A percentile compares a stretch with the other conserved stretches of the same genome.
phyloP scores from a whole-genome alignment of 2,329 filamentous ascomycete genomes.

The Teratosphaeria gauchensis region DNA sequence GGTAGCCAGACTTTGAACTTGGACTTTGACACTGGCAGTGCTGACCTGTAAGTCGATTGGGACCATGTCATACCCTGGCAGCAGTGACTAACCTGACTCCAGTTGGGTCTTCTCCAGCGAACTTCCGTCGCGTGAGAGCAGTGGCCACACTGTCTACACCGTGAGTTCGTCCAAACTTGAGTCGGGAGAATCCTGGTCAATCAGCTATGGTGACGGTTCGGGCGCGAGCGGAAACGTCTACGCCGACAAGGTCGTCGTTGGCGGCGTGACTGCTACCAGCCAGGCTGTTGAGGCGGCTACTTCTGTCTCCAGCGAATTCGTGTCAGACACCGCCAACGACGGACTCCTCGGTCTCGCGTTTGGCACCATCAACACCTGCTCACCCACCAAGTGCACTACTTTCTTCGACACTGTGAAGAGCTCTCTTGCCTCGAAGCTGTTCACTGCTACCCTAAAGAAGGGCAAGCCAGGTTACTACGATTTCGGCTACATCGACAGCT shows the following conservation, averaged over 20 bases:
- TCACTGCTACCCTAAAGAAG: slow-evolving; percentile 49
- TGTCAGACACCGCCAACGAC: slow-evolving; percentile 43
- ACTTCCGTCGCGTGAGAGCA: slow-evolving; percentile 40
- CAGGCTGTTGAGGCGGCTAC: slow-evolving; percentile 60
- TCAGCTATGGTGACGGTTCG: slow-evolving; percentile 55
- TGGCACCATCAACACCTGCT: slow-evolving; percentile 49
- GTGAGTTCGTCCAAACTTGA: slow-evolving; percentile 31
- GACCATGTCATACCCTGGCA: not conserved
- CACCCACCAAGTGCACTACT: slow-evolving; percentile 42
- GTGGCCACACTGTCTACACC: slow-evolving; percentile 50
- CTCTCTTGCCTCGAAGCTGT: slow-evolving; percentile 43
- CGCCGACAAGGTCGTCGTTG: slow-evolving; percentile 54
- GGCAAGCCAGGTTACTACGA: slow-evolving; percentile 28
- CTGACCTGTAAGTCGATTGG: slow-evolving; percentile 49
- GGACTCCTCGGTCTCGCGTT: slow-evolving; percentile 53
- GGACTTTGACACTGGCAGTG: slow-evolving; percentile 62
- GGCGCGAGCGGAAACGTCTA: slow-evolving; percentile 56
- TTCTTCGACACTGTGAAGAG: slow-evolving; percentile 51
- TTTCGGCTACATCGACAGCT: slow-evolving; percentile 44
- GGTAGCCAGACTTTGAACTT: slow-evolving; percentile 55
- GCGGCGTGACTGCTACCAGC: slow-evolving; percentile 45
- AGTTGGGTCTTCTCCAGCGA: slow-evolving; percentile 59
- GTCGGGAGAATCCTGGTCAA: slow-evolving; percentile 46
- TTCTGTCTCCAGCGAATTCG: slow-evolving; percentile 46
- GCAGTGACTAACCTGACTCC: not conserved